A percentile compares a stretch with the other conserved stretches of the same genome.
Conservation (phyloP, 176 grass and related monocot species). For the Tuctoria greenei region DNA sequence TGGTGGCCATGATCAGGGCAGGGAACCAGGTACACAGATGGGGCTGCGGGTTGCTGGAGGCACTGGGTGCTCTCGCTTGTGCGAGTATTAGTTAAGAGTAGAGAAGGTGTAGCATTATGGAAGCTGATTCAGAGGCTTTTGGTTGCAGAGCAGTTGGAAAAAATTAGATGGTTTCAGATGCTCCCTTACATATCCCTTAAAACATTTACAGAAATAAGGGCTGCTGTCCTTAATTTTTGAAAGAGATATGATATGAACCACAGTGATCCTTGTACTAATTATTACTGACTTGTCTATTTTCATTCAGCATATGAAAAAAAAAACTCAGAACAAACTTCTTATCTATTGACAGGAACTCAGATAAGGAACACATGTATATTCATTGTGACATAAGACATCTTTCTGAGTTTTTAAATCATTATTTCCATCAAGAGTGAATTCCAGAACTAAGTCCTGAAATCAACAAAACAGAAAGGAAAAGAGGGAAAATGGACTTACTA, state of each 20-base stretch:
- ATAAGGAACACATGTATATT: not conserved
- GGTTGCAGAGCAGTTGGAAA: not conserved
- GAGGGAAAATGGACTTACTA: constrained; percentile 52
- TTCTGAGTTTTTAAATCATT: not conserved
- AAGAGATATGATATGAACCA: not conserved
- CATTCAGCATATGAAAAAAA: not conserved
- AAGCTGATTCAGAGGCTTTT: not conserved
- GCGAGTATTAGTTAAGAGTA: not conserved
- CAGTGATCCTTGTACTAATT: not conserved
- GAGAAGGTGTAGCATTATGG: not conserved
- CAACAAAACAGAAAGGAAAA: not conserved
- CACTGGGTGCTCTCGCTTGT: not conserved
- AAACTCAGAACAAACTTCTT: not conserved
- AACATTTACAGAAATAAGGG: not conserved
- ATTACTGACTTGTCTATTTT: not conserved
- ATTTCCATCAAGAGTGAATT: not conserved
- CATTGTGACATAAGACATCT: constrained; percentile 2
- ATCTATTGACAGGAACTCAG: not conserved
- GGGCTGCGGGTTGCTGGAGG: not conserved
- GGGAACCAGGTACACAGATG: no score
- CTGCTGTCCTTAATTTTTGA: not conserved
- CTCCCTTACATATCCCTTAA: not conserved
- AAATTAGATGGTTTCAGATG: not conserved
- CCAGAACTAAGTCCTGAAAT: not conserved
- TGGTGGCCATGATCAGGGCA: not conserved